Percentiles rank a stretch among this genome's conserved stretches.
Evolutionary conservation across 2,329 filamentous ascomycete genomes (phyloP).

Genomic region (Nannizziopsis arthrosporioides): DNA sequence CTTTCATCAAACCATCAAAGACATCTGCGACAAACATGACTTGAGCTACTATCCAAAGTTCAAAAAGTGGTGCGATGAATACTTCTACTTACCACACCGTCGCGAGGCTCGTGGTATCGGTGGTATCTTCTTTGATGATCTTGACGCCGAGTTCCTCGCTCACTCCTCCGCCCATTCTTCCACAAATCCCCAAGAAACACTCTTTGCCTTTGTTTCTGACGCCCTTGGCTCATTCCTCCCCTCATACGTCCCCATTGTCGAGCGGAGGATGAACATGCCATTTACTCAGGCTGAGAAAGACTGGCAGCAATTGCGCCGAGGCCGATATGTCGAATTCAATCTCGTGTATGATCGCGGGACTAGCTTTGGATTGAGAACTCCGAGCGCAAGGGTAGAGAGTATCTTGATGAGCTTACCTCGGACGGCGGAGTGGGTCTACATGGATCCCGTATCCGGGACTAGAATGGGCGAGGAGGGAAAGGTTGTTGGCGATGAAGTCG

Average conservation of each 20-base stretch:
- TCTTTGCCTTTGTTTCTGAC: constrained; percentile 81
- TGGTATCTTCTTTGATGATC: constrained; percentile 97
- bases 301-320: constrained; percentile 90
- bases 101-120: constrained; percentile 77
- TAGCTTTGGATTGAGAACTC: constrained; percentile 84
- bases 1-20: constrained; percentile 89
- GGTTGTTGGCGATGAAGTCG: constrained; percentile 39
- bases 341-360: constrained; percentile 93
- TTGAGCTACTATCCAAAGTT: constrained; percentile 84
- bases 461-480: constrained; percentile 42
- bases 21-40: constrained; percentile 86
- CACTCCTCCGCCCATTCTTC: constrained; percentile 34
- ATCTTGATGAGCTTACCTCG: constrained; percentile 94
- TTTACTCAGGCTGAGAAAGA: constrained; percentile 77
- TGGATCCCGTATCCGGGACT: constrained; percentile 52
- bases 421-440: constrained; percentile 90
- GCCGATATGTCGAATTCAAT: constrained; percentile 98
- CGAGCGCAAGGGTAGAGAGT: constrained; percentile 82
- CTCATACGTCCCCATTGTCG: constrained; percentile 78
- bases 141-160: constrained; percentile 51
- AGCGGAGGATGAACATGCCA: constrained; percentile 81
- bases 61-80: constrained; percentile 97
- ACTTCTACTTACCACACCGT: constrained; percentile 90
- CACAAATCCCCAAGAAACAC: constrained; percentile 75
- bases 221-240: constrained; percentile 80